These are phyloP conservation scores for Leccinellum albellum DNA, from an alignment of 768 basidiomycete genomes.

Conservation along the genomic window DNA sequence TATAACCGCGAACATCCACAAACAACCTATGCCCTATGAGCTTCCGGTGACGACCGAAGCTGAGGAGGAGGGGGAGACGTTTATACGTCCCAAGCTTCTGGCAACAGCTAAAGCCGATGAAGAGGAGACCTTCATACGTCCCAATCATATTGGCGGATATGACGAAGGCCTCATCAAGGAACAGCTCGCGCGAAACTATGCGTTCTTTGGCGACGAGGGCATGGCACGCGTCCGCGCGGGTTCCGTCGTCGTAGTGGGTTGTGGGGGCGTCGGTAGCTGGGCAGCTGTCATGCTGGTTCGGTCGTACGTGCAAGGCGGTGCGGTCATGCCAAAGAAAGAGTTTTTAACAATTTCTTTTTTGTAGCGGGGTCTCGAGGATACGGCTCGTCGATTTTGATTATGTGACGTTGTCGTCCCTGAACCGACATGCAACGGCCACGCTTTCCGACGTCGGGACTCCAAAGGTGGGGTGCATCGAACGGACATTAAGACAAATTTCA, in stretches of 20 bases:
- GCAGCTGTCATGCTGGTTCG: slow-evolving; percentile 89
- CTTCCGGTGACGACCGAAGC: slow-evolving; percentile 1
- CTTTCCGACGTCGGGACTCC: slow-evolving; percentile 91
- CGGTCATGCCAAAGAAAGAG: not conserved
- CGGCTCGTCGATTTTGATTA: slow-evolving; percentile 94
- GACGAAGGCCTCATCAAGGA: slow-evolving; percentile 83
- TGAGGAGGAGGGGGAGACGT: slow-evolving; percentile 15
- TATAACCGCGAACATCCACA: slow-evolving; percentile 29
- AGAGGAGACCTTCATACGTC: slow-evolving; percentile 17
- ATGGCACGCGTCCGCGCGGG: slow-evolving; percentile 75
- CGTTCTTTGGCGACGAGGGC: slow-evolving; percentile 87
- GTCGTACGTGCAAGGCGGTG: slow-evolving; percentile 55
- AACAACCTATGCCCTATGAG: not conserved
- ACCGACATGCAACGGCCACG: slow-evolving; percentile 88
- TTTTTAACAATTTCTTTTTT: not conserved
- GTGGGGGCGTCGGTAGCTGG: slow-evolving; percentile 97
- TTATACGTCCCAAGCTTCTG: slow-evolving; percentile 11
- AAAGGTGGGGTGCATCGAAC: slow-evolving; percentile 79
- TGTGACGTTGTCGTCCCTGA: slow-evolving; percentile 91
- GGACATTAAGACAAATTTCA: slow-evolving; percentile 64
- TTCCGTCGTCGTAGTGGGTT: slow-evolving; percentile 85
- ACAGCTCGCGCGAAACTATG: slow-evolving; percentile 89
- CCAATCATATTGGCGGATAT: slow-evolving; percentile 37
- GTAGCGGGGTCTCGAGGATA: slow-evolving; percentile 70
- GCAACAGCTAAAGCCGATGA: slow-evolving; percentile 1